phyloP scores from a whole-genome alignment of 208 protist species.

The Leishmania braziliensis region DNA sequence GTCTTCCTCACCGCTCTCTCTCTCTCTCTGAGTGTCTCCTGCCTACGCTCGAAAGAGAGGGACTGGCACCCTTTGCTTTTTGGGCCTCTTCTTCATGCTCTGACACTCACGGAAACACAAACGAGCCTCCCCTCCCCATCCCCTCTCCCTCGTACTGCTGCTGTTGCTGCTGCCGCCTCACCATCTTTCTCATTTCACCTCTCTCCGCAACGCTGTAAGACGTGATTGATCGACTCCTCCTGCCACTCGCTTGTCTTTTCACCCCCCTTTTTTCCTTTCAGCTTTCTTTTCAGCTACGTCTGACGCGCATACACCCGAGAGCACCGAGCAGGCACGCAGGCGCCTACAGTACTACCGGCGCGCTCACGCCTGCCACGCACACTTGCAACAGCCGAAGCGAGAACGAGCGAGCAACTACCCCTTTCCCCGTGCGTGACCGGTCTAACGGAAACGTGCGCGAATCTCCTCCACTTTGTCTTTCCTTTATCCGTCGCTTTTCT shows the following conservation, averaged over 20 bases:
- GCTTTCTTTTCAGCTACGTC: not conserved
- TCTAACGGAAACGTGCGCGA: not conserved
- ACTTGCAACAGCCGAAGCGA: not conserved
- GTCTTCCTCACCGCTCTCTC: not conserved
- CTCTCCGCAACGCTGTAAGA: not conserved
- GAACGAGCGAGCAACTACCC: not conserved
- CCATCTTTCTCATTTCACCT: not conserved
- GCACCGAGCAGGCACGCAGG: not conserved
- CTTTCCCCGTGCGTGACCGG: not conserved
- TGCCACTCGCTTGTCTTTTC: too few relatives aligned
- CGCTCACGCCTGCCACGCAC: not conserved
- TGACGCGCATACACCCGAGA: not conserved
- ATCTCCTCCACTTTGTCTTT: not conserved
- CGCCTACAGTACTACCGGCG: not conserved
- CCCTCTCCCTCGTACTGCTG: not conserved
- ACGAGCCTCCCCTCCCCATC: not conserved
- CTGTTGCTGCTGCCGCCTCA: not conserved
- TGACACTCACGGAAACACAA: not conserved
- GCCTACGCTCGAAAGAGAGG: not conserved
- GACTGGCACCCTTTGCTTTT: not conserved
- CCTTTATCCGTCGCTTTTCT: not conserved
- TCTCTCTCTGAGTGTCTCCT: not conserved
- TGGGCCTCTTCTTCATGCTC: too few relatives aligned
- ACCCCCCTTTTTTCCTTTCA: not conserved
- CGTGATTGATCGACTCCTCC: not conserved